Evolutionary conservation across 2,329 filamentous ascomycete species (phyloP).

Genomic region (Nectriaceae sp.): DNA sequence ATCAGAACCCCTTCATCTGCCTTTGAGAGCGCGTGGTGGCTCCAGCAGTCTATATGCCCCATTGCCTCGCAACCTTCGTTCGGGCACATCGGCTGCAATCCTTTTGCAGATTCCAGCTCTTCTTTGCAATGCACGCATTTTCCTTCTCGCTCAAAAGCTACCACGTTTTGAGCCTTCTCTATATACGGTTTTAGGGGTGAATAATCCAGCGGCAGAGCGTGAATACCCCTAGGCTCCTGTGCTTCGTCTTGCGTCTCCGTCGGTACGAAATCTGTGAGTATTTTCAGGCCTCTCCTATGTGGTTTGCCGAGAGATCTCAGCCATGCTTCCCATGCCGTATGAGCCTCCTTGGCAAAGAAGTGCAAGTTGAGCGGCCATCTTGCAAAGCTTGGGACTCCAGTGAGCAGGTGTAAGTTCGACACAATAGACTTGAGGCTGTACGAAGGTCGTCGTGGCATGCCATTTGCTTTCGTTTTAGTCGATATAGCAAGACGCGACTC

Average conservation of each 20-base stretch:
- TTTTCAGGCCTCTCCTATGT: constrained; percentile 49
- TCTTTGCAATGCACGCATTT: constrained; percentile 55
- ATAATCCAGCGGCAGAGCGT: constrained; percentile 59
- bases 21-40: constrained; percentile 48
- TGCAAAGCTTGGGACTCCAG: constrained; percentile 77
- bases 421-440: constrained; percentile 68
- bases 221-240: constrained; percentile 47
- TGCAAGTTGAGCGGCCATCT: constrained; percentile 81
- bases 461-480: constrained; percentile 52
- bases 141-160: constrained; percentile 58
- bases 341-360: constrained; percentile 74
- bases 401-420: constrained; percentile 78
- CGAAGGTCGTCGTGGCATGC: constrained; percentile 57
- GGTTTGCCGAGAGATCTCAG: constrained; percentile 49
- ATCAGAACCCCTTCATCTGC: constrained; percentile 52
- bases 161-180: constrained; percentile 54
- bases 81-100: constrained; percentile 60
- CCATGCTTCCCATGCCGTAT: constrained; percentile 67
- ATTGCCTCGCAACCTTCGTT: constrained; percentile 55
- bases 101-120: constrained; percentile 46
- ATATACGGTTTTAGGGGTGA: constrained; percentile 53
- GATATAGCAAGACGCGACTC: constrained; percentile 59
- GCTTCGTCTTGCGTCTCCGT: constrained; percentile 8
- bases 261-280: constrained; percentile 58
- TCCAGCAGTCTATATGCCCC: constrained; percentile 63